Percentiles rank a stretch among this genome's conserved stretches.
These are phyloP conservation scores for Anthoceros angustus DNA, from an alignment of 225 moss, liverwort and hornwort genomes.

Conservation along the genomic window DNA sequence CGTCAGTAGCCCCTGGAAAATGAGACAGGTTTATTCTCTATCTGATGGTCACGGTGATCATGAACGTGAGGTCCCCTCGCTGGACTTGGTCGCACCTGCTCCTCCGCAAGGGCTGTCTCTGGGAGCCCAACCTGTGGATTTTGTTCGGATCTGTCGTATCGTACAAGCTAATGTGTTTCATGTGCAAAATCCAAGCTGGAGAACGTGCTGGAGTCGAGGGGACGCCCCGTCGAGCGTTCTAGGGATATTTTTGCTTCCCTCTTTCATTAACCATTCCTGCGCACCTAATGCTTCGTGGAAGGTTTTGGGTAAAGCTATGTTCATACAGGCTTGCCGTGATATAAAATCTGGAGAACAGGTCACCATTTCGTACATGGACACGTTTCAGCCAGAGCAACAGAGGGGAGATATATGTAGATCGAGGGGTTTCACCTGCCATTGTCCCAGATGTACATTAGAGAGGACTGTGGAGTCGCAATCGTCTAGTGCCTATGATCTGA, in stretches of 20 bases:
- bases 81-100: too few species aligned
- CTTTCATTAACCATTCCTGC: conserved; percentile 46
- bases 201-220: conserved; percentile 38
- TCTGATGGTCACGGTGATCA: too few species aligned
- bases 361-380: conserved; percentile 38
- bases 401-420: conserved; percentile 11
- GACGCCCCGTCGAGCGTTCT: conserved; percentile 17
- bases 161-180: not conserved
- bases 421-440: conserved; percentile 28
- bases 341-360: conserved; percentile 23
- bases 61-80: too few species aligned
- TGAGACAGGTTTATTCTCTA: too few species aligned
- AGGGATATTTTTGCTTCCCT: conserved; percentile 35
- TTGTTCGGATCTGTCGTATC: not conserved
- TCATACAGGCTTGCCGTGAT: conserved; percentile 25
- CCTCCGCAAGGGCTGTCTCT: not conserved
- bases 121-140: conserved; percentile 9
- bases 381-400: conserved; percentile 22
- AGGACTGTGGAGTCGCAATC: conserved; percentile 11
- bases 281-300: conserved; percentile 26
- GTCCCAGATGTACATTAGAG: conserved; percentile 22
- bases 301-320: conserved; percentile 31
- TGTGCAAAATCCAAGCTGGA: conserved; percentile 5
- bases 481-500: too few species aligned
- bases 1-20: too few species aligned